These are phyloP conservation scores for Cladosporium sp. DNA, from an alignment of 2,329 filamentous ascomycete species.

Conservation along the genomic window DNA sequence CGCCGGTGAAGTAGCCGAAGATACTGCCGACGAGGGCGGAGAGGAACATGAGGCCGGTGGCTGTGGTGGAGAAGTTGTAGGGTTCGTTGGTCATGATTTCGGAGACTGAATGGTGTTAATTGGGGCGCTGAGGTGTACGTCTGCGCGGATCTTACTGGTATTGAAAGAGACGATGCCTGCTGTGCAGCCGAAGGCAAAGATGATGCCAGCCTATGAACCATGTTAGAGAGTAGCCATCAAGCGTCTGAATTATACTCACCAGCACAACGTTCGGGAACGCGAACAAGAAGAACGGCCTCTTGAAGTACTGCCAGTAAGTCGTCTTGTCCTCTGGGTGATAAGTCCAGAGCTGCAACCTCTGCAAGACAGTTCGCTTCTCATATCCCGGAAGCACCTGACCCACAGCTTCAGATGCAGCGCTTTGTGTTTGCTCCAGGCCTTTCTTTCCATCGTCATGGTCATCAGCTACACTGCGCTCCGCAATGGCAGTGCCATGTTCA, in stretches of 20 bases:
- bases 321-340: conserved; percentile 34
- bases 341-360: conserved; percentile 23
- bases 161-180: conserved; percentile 39
- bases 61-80: conserved; percentile 34
- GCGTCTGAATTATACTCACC: not conserved
- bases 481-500: not conserved
- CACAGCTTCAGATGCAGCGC: not conserved
- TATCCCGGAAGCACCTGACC: conserved; percentile 16
- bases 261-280: conserved; percentile 38
- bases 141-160: conserved; percentile 18
- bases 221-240: not conserved
- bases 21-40: conserved; percentile 22
- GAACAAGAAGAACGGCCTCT: conserved; percentile 38
- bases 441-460: conserved; percentile 8
- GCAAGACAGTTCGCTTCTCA: conserved; percentile 16
- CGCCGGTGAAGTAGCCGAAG: conserved; percentile 32
- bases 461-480: not conserved
- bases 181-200: conserved; percentile 40
- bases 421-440: not conserved
- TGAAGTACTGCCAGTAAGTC: conserved; percentile 38
- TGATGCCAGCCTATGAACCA: conserved; percentile 29
- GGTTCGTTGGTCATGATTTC: conserved; percentile 34
- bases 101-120: conserved; percentile 25
- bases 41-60: conserved; percentile 26
- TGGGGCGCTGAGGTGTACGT: not conserved